Base-by-base conservation (phyloP, 768 basidiomycete species). In the Boletus bicolor region DNA sequence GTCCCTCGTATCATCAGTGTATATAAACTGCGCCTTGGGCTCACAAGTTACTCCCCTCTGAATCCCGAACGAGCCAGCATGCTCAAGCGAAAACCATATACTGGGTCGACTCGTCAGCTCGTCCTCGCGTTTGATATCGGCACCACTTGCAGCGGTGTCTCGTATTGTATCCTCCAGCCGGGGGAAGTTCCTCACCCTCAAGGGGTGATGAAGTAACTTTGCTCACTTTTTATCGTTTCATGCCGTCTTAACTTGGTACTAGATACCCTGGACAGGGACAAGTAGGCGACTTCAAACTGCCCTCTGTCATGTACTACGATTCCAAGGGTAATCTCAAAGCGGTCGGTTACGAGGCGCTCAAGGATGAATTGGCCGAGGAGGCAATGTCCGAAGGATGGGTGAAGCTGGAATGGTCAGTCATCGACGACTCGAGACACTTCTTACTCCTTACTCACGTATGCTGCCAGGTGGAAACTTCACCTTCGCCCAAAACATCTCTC, bases 281-380 rank as follows among this genome's bases (percentile, higher is more conserved):
- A 51, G 58, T 68, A 5, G 75, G 76, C 12, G 72, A 75, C 44
- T 74, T 67, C 39, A 80, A 79, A 57, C 73, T 80, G 15, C 79
- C 79, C 0, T 76, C 76, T 11, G 63, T 80, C 42, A 60, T 80
- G 28, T 81, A 75, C 55, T 81, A 81, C 47, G 75, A 78, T 48
- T 44, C 61, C 32, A 44, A 61, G 15, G 79, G 79, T 4, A 61
- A 60, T 3, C 66, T 76, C 7, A 64, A 67, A 37, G 73, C 74
- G 2, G 69, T 72, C 2, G 78, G 79, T 1, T 77, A 75, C 5
- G 78, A 80, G 60, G 74, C 77, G 0, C 64, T 71, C 21, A 62
- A 63, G 12, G 73, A 77, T 2, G 69, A 68, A 3, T 64, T 75
- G 24, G 61, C 62, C 2, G 72, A 75, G 36, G 46, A 50, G 14